A percentile compares a stretch with the other conserved stretches of the same genome.
Evolutionary conservation across 176 grass and related monocot genomes (phyloP).

Genomic region (Phyllostachys edulis): DNA sequence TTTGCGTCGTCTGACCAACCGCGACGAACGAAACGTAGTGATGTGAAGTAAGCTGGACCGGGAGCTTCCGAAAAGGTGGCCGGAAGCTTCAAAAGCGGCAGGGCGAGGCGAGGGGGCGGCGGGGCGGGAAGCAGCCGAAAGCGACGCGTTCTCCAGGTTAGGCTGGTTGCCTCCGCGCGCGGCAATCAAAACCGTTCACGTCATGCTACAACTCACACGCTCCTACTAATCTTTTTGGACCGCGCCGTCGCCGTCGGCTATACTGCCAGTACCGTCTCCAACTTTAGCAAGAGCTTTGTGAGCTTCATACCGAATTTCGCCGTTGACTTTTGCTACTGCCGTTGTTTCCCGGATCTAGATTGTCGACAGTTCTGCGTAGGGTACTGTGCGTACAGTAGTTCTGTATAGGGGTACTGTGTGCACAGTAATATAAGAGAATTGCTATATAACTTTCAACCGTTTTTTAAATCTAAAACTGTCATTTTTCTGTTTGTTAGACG

Average conservation of each 20-base stretch:
- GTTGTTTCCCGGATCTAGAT: background rate
- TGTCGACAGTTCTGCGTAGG: too few species aligned
- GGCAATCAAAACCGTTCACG: background rate
- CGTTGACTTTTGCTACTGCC: background rate
- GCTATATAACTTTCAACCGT: too few species aligned
- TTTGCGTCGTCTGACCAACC: background rate
- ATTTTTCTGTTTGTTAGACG: too few species aligned
- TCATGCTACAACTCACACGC: background rate
- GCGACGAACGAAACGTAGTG: background rate
- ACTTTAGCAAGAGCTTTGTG: background rate
- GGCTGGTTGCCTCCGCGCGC: background rate
- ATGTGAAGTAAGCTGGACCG: background rate
- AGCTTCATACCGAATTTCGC: conserved; percentile 25
- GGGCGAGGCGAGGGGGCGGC: background rate
- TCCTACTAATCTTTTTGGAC: too few species aligned
- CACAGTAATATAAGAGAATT: too few species aligned
- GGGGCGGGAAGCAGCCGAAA: background rate
- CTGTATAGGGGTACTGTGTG: too few species aligned
- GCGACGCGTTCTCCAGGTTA: background rate
- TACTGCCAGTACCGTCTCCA: background rate
- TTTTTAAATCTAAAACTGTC: too few species aligned
- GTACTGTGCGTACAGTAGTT: too few species aligned
- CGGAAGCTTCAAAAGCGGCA: conserved; percentile 42
- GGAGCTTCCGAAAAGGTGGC: conserved; percentile 49
- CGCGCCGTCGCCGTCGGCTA: background rate